Conservation (phyloP, 1,284 basidiomycete species). For the Tilletia walkeri region DNA sequence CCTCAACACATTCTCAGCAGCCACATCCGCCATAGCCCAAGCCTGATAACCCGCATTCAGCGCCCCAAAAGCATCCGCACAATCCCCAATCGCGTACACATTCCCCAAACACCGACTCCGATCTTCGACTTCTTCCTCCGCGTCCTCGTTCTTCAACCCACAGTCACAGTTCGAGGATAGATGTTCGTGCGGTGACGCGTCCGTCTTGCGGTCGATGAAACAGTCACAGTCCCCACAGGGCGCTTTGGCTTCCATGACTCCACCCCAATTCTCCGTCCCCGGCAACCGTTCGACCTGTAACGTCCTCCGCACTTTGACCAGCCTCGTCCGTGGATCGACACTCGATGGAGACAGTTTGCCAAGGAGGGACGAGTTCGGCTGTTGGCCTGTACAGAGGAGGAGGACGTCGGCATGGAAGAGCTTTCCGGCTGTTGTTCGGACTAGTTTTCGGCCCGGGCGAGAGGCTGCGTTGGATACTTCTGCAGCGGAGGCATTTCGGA, state of each 20-base stretch:
- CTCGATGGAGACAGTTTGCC: constrained; percentile 43
- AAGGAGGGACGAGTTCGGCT: constrained; percentile 51
- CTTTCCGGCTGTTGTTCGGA: constrained; percentile 50
- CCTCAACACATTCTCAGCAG: constrained; percentile 49
- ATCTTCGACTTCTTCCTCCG: constrained; percentile 22
- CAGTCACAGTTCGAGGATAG: background rate
- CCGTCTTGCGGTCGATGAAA: constrained; percentile 47
- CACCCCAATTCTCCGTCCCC: constrained; percentile 17
- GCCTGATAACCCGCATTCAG: constrained; percentile 55
- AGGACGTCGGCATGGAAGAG: constrained; percentile 50
- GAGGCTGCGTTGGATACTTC: background rate
- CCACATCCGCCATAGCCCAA: constrained; percentile 54
- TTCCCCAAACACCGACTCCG: constrained; percentile 28
- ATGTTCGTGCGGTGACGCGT: background rate
- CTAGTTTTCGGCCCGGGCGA: constrained; percentile 31
- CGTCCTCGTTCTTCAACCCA: background rate
- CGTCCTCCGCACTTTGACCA: constrained; percentile 43
- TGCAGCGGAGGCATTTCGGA: background rate
- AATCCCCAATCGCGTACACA: constrained; percentile 53
- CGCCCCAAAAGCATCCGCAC: constrained; percentile 53
- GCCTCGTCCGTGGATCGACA: constrained; percentile 44
- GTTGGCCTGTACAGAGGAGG: constrained; percentile 53
- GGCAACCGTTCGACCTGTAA: constrained; percentile 46
- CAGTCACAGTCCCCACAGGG: constrained; percentile 55
- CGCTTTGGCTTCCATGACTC: constrained; percentile 34